A percentile compares a stretch with the other conserved stretches of the same genome.
Conservation (phyloP, 78 protist species). For the Guillardia theta region DNA sequence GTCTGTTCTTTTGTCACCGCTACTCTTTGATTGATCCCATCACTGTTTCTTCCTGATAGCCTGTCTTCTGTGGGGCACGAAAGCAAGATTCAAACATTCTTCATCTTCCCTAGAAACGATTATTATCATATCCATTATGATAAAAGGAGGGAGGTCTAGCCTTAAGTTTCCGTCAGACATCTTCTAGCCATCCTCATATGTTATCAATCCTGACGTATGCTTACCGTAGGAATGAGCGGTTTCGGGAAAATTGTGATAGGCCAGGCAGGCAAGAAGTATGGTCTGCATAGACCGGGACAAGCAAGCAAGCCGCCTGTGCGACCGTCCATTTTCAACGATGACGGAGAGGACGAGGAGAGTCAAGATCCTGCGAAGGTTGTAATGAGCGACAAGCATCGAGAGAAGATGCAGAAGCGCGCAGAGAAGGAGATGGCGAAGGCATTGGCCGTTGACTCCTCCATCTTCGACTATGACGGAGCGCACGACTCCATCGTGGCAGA, state of each 20-base stretch:
- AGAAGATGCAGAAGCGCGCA: background rate
- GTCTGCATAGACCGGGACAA: background rate
- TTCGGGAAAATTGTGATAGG: background rate
- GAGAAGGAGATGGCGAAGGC: constrained; percentile 22
- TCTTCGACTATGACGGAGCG: constrained; percentile 9
- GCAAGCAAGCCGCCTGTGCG: background rate
- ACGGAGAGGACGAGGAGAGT: background rate
- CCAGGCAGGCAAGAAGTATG: background rate
- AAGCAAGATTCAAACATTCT: no score
- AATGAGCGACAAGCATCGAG: background rate
- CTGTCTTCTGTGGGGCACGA: no score
- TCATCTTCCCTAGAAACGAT: no score
- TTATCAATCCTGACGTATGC: no score
- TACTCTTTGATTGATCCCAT: no score
- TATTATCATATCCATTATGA: no score
- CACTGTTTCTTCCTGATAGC: no score
- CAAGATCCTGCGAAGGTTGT: background rate
- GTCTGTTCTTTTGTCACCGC: no score
- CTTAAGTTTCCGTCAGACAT: no score
- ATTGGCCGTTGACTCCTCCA: background rate
- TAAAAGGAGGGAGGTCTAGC: no score
- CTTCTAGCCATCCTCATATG: no score
- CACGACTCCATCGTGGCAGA: background rate
- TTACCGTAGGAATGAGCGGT: background rate
- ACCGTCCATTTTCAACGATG: background rate